Percentiles rank a stretch among this genome's conserved stretches.
Evolutionary conservation across 2,329 filamentous ascomycete species (phyloP).

Genomic region (Lasiodiplodia sp.): DNA sequence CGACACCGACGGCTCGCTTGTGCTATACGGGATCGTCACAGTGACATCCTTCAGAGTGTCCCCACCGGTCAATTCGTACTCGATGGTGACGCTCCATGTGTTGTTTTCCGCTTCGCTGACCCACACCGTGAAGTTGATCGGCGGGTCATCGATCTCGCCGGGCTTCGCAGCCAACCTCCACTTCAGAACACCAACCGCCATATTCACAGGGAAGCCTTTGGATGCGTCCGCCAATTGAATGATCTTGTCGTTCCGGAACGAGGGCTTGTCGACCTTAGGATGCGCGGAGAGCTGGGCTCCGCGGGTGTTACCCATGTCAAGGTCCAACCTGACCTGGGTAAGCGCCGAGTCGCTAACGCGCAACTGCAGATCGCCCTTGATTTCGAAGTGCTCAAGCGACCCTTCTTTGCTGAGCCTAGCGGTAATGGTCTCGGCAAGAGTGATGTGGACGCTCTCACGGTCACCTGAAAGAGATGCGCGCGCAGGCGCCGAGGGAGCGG

Average conservation of each 20-base stretch:
- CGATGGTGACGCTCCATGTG: conserved; percentile 89
- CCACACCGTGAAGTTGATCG: conserved; percentile 97
- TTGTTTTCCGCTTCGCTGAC: conserved; percentile 84
- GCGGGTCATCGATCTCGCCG: conserved; percentile 81
- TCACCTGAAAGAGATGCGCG: conserved; percentile 73
- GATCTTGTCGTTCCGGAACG: conserved; percentile 81
- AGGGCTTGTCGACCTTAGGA: conserved; percentile 90
- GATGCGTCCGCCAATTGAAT: conserved; percentile 90
- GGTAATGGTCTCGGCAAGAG: conserved; percentile 86
- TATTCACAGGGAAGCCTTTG: conserved; percentile 93
- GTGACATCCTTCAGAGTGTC: conserved; percentile 83
- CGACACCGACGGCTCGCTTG: conserved; percentile 84
- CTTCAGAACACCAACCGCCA: conserved; percentile 88
- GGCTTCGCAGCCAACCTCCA: conserved; percentile 87
- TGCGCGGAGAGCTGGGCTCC: conserved; percentile 94
- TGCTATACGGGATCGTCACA: conserved; percentile 85
- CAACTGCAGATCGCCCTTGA: conserved; percentile 91
- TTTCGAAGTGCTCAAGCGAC: conserved; percentile 81
- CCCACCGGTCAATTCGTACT: conserved; percentile 89
- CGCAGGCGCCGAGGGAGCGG: conserved; percentile 59
- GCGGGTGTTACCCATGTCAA: conserved; percentile 77
- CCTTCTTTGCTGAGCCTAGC: conserved; percentile 91
- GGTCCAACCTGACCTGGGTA: conserved; percentile 87
- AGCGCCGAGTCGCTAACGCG: conserved; percentile 87
- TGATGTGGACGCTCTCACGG: conserved; percentile 85